These are phyloP conservation scores for Diaporthe destruens DNA, from an alignment of 2,329 filamentous ascomycete species.

Conservation along the genomic window DNA sequence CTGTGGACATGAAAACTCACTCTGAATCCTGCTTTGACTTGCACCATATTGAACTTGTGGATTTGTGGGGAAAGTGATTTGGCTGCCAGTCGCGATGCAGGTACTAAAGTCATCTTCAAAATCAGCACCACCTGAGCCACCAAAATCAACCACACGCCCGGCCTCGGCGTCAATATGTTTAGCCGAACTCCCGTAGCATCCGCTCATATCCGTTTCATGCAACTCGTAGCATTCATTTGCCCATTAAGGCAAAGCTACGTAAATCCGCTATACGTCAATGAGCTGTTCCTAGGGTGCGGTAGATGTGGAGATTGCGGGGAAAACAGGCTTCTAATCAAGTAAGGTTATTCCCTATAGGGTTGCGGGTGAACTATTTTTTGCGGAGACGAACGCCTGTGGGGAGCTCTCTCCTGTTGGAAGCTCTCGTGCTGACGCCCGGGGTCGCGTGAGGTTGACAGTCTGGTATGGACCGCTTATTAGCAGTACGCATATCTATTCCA, in stretches of 20 bases:
- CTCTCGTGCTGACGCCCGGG: no score
- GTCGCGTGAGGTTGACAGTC: neutral
- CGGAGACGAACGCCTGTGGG: neutral
- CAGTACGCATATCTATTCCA: no score
- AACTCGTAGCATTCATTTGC: neutral
- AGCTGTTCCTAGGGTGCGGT: neutral
- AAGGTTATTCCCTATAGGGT: neutral
- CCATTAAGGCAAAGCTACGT: neutral
- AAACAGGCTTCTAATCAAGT: neutral
- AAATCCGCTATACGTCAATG: conserved; percentile 14
- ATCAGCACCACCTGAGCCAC: neutral
- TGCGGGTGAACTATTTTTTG: conserved; percentile 26
- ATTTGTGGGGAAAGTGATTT: neutral
- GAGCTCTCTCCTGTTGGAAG: neutral
- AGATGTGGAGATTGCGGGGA: conserved; percentile 27
- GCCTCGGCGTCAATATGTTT: neutral
- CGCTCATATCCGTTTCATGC: neutral
- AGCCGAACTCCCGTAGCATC: neutral
- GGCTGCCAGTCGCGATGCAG: neutral
- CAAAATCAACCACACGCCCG: neutral
- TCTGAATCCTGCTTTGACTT: conserved; percentile 8
- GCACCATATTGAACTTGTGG: neutral
- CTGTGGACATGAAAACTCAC: neutral
- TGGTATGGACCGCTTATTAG: no score
- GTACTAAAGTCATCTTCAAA: neutral